Evolutionary conservation across 148 eudicot genomes (phyloP).

Genomic region (Rhododendron griersonianum): DNA sequence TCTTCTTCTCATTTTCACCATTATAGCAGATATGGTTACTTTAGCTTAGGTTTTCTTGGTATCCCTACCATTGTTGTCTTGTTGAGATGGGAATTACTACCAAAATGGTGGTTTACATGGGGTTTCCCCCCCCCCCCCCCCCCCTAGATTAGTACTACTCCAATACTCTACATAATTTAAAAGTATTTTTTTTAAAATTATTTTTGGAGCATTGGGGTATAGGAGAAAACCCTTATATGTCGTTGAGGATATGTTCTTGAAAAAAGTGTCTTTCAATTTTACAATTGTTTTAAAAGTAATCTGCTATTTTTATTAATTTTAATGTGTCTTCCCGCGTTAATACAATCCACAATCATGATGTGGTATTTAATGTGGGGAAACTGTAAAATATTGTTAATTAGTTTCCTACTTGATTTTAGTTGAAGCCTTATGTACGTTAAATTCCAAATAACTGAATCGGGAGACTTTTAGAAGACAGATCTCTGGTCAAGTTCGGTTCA

Average conservation of each 20-base stretch:
- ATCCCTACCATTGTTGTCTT: not conserved
- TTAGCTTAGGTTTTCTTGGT: not conserved
- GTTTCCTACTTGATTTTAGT: not conserved
- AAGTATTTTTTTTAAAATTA: not conserved
- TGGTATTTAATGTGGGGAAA: not conserved
- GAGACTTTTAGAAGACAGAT: too few relatives aligned
- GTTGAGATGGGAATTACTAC: not conserved
- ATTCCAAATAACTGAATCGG: too few relatives aligned
- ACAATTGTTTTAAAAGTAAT: too few relatives aligned
- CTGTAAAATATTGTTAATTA: not conserved
- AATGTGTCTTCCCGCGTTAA: not conserved
- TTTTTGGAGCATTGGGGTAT: not conserved
- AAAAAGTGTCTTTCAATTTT: not conserved
- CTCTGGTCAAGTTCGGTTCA: not conserved
- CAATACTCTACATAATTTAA: not conserved
- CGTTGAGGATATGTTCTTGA: not conserved
- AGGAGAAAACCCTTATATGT: not conserved
- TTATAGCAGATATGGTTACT: not conserved
- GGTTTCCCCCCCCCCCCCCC: rapidly evolving
- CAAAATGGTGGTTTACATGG: not conserved
- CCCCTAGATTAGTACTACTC: not conserved
- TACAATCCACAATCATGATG: not conserved
- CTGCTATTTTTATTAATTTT: not conserved
- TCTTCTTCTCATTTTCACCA: not conserved
- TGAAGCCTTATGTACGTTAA: not conserved